phyloP scores from a whole-genome alignment of 768 basidiomycete species.

The Mycena crocata region DNA sequence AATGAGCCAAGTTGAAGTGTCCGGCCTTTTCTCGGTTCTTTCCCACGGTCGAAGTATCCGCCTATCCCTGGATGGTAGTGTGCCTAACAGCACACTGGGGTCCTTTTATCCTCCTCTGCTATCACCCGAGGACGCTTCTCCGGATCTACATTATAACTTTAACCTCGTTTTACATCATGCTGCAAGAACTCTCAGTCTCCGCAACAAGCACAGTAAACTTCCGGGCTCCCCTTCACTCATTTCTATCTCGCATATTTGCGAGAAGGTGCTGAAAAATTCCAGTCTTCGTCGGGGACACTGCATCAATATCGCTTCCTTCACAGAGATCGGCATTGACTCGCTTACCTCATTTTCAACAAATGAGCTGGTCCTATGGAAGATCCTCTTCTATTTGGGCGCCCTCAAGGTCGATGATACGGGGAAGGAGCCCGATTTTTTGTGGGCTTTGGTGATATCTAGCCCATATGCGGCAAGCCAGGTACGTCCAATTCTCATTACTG shows the following conservation, averaged over 20 bases:
- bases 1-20: neutral
- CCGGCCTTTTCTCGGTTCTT: neutral
- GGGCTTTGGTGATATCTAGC: neutral
- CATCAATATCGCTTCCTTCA: neutral
- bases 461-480: neutral
- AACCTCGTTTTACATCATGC: neutral
- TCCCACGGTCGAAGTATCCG: neutral
- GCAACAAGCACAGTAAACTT: neutral
- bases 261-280: neutral
- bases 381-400: constrained; percentile 4
- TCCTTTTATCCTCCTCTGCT: neutral
- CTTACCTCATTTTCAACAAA: neutral
- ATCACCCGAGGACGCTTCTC: neutral
- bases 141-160: neutral
- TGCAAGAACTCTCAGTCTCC: neutral
- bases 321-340: no score
- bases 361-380: neutral
- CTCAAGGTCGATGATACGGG: neutral
- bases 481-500: neutral
- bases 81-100: neutral
- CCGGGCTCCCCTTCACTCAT: neutral
- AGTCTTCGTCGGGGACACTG: neutral
- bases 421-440: neutral
- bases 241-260: neutral
- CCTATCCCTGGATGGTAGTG: neutral